phyloP scores from a whole-genome alignment of 179 eudicot species.

The Camellia oleifera region DNA sequence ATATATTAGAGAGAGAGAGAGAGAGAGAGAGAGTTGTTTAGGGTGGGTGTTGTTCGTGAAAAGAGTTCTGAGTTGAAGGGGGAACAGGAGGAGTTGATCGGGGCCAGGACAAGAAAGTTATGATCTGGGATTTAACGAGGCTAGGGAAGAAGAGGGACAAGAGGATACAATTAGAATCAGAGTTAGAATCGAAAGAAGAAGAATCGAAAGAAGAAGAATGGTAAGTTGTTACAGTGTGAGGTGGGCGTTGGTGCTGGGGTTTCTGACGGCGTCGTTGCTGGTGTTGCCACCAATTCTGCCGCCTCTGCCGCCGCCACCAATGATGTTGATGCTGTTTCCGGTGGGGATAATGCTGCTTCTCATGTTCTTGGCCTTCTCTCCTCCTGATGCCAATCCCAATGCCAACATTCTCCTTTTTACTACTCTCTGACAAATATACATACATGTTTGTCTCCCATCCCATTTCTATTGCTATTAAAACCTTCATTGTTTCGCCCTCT shows the following conservation, averaged over 20 bases:
- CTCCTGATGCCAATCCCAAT: background rate
- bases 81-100: background rate
- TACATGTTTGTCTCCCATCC: no score
- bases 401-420: background rate
- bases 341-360: constrained; percentile 30
- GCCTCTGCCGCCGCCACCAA: constrained; percentile 32
- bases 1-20: no score
- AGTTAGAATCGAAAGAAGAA: no score
- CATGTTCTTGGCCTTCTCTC: constrained; percentile 25
- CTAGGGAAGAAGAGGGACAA: background rate
- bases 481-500: no score
- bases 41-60: background rate
- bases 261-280: constrained; percentile 25
- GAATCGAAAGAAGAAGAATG: background rate
- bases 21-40: background rate
- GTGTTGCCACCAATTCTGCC: constrained; percentile 29
- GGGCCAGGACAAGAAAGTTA: background rate
- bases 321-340: constrained; percentile 28
- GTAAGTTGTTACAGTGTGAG: constrained; percentile 1
- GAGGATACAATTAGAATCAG: no score
- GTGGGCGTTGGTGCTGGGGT: constrained; percentile 16
- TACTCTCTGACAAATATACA: no score
- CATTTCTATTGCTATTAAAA: no score
- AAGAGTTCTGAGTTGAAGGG: background rate
- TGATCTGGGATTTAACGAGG: background rate